These are phyloP conservation scores for Anisodus acutangulus DNA, from an alignment of 257 asterid species.

Conservation along the genomic window DNA sequence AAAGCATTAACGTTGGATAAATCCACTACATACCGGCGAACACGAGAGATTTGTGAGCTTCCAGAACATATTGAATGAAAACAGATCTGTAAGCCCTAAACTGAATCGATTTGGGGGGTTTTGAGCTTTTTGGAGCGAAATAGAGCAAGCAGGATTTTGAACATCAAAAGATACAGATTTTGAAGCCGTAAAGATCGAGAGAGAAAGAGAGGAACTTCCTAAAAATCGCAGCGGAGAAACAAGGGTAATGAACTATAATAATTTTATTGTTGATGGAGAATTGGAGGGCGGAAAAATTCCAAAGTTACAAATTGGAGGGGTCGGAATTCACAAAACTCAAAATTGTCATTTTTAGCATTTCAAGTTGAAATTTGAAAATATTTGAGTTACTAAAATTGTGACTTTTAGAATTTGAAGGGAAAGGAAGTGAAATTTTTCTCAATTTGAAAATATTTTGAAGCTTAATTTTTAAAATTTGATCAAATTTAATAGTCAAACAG, in stretches of 20 bases:
- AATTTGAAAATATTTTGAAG: too few relatives aligned
- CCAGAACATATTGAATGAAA: conserved; percentile 75
- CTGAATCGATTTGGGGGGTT: not conserved
- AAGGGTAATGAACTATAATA: conserved; percentile 1
- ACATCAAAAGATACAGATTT: conserved; percentile 32
- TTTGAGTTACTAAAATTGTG: too few relatives aligned
- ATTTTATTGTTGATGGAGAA: conserved; percentile 25
- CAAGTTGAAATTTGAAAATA: too few relatives aligned
- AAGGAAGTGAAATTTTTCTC: too few relatives aligned
- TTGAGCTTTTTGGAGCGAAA: conserved; percentile 36
- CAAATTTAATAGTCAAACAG: too few relatives aligned
- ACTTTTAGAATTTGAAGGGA: too few relatives aligned
- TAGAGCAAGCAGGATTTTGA: conserved; percentile 34
- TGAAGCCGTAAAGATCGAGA: conserved; percentile 48
- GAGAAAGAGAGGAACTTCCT: conserved; percentile 18
- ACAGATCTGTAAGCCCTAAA: conserved; percentile 65
- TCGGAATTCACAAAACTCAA: conserved; percentile 36
- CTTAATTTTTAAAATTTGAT: too few relatives aligned
- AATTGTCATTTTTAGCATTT: not conserved
- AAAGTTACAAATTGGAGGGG: conserved; percentile 28
- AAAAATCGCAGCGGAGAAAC: conserved; percentile 29
- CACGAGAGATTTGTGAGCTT: conserved; percentile 86
- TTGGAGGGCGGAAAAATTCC: conserved; percentile 29
- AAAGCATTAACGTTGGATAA: conserved; percentile 22
- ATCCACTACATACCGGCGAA: conserved; percentile 75